These are phyloP conservation scores for Agapanthus africanus DNA, from an alignment of 106 monocot species.

Conservation along the genomic window DNA sequence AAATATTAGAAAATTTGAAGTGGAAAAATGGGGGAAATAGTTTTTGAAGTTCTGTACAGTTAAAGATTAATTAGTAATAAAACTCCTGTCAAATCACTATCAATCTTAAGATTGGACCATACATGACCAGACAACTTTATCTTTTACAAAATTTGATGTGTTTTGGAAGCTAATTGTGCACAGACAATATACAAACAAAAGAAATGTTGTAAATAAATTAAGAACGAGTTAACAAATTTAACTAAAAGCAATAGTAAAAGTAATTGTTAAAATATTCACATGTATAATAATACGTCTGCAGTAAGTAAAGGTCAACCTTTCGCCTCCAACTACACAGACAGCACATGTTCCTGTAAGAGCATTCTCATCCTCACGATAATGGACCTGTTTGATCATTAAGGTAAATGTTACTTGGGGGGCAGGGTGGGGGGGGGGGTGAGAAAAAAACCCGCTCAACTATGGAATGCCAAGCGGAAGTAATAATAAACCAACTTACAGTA, in stretches of 20 bases:
- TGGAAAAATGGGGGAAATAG: too few species aligned
- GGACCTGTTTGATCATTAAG: constrained; percentile 37
- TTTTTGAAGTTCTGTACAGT: too few species aligned
- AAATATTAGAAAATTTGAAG: too few species aligned
- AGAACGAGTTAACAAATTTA: too few species aligned
- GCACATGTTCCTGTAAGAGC: constrained; percentile 88
- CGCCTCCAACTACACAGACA: constrained; percentile 87
- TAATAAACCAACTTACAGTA: constrained; percentile 38
- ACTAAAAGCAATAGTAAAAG: not conserved
- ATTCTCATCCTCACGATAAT: constrained; percentile 68
- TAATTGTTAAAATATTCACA: not conserved
- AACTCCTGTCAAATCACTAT: too few species aligned
- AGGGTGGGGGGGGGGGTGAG: too few species aligned
- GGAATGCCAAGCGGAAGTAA: constrained; percentile 30
- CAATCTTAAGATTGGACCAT: too few species aligned
- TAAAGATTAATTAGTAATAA: too few species aligned
- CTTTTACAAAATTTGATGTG: too few species aligned
- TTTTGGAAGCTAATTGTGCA: not conserved
- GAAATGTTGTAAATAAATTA: too few species aligned
- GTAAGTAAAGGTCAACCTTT: constrained; percentile 50
- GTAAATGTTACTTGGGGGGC: not conserved
- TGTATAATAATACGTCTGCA: too few species aligned
- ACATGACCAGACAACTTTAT: too few species aligned
- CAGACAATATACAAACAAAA: not conserved
- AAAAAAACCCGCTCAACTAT: not conserved